phyloP scores from a whole-genome alignment of 768 basidiomycete genomes.

The Hericium coralloides region DNA sequence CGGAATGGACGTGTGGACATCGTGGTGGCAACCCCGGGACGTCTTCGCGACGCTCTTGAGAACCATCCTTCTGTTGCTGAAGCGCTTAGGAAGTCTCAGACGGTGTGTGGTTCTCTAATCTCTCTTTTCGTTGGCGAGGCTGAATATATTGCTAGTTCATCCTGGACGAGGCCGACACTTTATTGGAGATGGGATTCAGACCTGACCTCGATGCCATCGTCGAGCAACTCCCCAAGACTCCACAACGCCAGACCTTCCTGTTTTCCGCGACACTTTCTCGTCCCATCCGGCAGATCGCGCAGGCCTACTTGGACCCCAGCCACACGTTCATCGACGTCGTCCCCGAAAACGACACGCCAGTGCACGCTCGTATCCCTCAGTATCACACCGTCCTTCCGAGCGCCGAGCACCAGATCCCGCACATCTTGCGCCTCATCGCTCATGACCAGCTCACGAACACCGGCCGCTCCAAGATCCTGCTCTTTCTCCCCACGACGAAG shows the following conservation, averaged over 20 bases:
- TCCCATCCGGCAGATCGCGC: constrained; percentile 63
- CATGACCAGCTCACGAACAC: constrained; percentile 80
- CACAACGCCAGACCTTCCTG: constrained; percentile 80
- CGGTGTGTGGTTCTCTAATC: constrained; percentile 34
- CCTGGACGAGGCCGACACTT: constrained; percentile 87
- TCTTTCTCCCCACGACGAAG: constrained; percentile 84
- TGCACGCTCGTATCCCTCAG: constrained; percentile 72
- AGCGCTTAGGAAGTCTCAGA: constrained; percentile 44
- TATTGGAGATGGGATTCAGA: constrained; percentile 89
- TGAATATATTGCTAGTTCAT: constrained; percentile 48
- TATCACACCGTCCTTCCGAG: constrained; percentile 66
- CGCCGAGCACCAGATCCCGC: constrained; percentile 64
- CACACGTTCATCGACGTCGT: constrained; percentile 72
- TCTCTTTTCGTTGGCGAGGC: constrained; percentile 1
- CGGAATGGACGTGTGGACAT: constrained; percentile 59
- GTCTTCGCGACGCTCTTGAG: constrained; percentile 65
- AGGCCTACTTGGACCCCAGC: constrained; percentile 44
- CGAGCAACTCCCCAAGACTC: constrained; percentile 45
- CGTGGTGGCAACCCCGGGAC: constrained; percentile 86
- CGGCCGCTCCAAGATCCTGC: constrained; percentile 59
- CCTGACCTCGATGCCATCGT: constrained; percentile 74
- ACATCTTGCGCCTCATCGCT: constrained; percentile 69
- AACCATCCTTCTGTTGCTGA: constrained; percentile 46
- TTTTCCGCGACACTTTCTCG: constrained; percentile 83
- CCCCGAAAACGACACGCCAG: constrained; percentile 47